Percentiles rank a stretch among this genome's conserved stretches.
Conservation (phyloP, 208 protist species). For the Trypanosoma boissoni region DNA sequence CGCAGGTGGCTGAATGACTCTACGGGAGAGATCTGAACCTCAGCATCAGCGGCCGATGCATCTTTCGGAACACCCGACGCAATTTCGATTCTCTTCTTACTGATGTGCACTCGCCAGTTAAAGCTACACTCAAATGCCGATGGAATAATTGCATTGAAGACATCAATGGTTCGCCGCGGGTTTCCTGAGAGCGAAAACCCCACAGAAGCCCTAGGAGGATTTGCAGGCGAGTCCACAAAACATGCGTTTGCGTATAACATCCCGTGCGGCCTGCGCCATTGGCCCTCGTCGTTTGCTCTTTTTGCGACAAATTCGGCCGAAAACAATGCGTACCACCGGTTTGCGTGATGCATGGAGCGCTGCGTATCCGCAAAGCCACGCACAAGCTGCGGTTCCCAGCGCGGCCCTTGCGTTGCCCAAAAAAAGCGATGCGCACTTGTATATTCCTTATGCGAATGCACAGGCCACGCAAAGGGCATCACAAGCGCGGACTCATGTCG, state of each 20-base stretch:
- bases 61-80: constrained; percentile 22
- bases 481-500: constrained; percentile 40
- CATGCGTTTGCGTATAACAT: constrained; percentile 55
- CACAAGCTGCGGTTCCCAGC: constrained; percentile 44
- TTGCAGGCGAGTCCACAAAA: constrained; percentile 39
- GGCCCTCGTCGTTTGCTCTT: neutral
- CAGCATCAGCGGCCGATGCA: constrained; percentile 12
- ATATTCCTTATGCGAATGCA: neutral
- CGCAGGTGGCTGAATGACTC: constrained; percentile 62
- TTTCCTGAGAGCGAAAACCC: constrained; percentile 48
- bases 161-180: constrained; percentile 34
- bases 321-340: constrained; percentile 48
- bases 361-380: constrained; percentile 58
- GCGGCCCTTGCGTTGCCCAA: constrained; percentile 68
- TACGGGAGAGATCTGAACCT: constrained; percentile 48
- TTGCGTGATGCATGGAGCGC: constrained; percentile 43
- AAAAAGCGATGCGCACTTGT: constrained; percentile 34
- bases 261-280: constrained; percentile 11
- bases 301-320: constrained; percentile 37
- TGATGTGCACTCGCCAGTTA: constrained; percentile 50
- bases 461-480: constrained; percentile 18
- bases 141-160: constrained; percentile 48
- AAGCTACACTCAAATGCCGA: constrained; percentile 56
- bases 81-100: constrained; percentile 12
- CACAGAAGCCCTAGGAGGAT: constrained; percentile 50